A percentile compares a stretch with the other conserved stretches of the same genome.
Evolutionary conservation across 2,329 filamentous ascomycete genomes (phyloP).

Genomic region (Pseudogymnoascus pannorum): DNA sequence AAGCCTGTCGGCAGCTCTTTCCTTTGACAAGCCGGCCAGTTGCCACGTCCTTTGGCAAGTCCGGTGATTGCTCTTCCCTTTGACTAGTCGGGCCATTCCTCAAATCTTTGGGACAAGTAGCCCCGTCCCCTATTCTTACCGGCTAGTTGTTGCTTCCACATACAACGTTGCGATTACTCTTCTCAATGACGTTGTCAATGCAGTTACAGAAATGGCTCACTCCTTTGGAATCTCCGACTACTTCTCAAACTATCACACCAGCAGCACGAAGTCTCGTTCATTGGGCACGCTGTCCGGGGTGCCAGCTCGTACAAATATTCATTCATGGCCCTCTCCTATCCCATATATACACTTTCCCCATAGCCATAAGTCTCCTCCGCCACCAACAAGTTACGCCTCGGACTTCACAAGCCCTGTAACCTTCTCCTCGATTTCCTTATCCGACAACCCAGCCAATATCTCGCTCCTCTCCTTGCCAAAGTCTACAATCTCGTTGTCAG

Average conservation of each 20-base stretch:
- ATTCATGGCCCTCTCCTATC: slow-evolving; percentile 5
- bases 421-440: slow-evolving; percentile 63
- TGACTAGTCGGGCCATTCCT: background rate
- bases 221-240: background rate
- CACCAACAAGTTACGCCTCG: slow-evolving; percentile 24
- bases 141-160: background rate
- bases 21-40: background rate
- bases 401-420: slow-evolving; percentile 56
- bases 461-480: slow-evolving; percentile 62
- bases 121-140: background rate
- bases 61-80: background rate
- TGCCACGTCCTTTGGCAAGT: background rate
- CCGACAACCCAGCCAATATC: slow-evolving; percentile 55
- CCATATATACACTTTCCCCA: background rate
- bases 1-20: background rate
- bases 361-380: background rate
- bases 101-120: background rate
- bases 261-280: background rate
- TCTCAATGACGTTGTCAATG: no score
- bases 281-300: background rate
- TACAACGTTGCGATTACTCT: background rate
- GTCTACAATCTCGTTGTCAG: slow-evolving; percentile 37
- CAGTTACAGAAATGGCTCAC: no score
- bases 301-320: slow-evolving; percentile 4
- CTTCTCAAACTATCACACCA: background rate